Base-by-base conservation (phyloP, 495 filamentous ascomycete genomes). In the Neurospora discreta region DNA sequence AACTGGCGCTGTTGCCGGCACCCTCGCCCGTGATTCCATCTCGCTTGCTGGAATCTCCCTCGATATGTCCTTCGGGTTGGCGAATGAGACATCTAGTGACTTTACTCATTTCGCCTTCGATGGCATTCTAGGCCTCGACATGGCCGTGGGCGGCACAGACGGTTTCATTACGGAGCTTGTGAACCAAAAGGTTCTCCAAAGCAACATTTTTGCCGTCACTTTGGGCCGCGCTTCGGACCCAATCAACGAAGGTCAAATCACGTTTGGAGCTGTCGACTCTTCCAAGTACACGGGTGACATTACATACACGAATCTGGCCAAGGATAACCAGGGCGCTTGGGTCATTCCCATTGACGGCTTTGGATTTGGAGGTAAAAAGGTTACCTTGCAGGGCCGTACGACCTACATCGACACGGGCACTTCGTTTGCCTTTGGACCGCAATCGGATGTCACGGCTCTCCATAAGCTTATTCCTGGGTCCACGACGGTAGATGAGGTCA, bases 331-430 rank as follows among this genome's bases (percentile, higher is more conserved):
- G 3, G 81, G 83, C 46, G 81, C 84, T 40, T 96, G 93, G 93
- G 85, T 88, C 43, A 90, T 97, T 71, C 80, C 87, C 0, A 72
- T 94, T 38, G 90, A 88, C 52, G 89, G 89, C 72, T 85, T 85
- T 46, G 82, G 84, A 15, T 85, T 90, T 60, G 85, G 89, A 74
- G 90, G 85, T 68, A 81, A 87, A 46, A 73, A 80, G 2, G 83
- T 85, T 39, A 79, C 80, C 11, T 79, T 93, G 60, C 80, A 74
- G 8, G 82, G 82, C 16, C 84, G 83, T 46, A 80, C 86, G 11
- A 90, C 90, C 16, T 90, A 91, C 76, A 89, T 97, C 74, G 93
- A 97, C 81, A 91, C 92, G 0, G 93, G 93, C 68, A 94, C 93
- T 0, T 91, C 91, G 0, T 93, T 89, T 76, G 86, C 90, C 20